Base-by-base conservation (phyloP, 352 stramenopile genomes). In the Nothophytophthora sp. region DNA sequence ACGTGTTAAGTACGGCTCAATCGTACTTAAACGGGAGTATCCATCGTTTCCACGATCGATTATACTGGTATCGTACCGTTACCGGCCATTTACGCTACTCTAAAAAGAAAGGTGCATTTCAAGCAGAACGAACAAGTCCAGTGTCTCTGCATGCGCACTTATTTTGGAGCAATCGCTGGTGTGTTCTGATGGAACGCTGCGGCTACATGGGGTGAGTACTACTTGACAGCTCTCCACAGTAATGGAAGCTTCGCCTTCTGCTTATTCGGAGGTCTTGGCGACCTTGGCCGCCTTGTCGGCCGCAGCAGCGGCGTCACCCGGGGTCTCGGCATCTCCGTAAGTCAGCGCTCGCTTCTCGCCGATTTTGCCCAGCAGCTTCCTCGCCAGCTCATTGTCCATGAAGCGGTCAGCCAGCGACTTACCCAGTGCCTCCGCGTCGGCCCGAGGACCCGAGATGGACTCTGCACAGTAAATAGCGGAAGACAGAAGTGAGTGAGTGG, bases 261-360 rank as follows among this genome's bases (percentile, higher is more conserved):
- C 19, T 45, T 70, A 70, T 40, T 55, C 44, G 19, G 49, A 55
- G 2, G 42, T 65, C 50, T 64, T 63, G 2, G 30, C 34, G 28
- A 57, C 63, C 30, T 76, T 58, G 3, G 49, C 45, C 15, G 57
- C 53, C 4, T 54, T 44, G 15, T 66, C 64, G 52, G 75, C 73
- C 12, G 76, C 76, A 18, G 78, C 73, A n/a, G 78, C 78, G 19
- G 76, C 82, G 34, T 93, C 82, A 20, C 82, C 82, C 9, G 82
- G 82, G 12, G 75, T 67, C 51, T 93, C 82, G 1, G 50, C 63
- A 38, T 91, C 68, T 22, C 82, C 82, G 54, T 91, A 93, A 5
- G 82, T 93, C 19, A 88, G 50, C 18, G 80, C 80, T n/a, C 82
- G 79, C 63, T 93, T 93, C 50, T 85, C 57, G 4, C 71, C 68